Evolutionary conservation across 2,329 filamentous ascomycete species (phyloP), one percentile per base, ranked within the genome.

Genomic region (Trichoderma guizhouense): DNA sequence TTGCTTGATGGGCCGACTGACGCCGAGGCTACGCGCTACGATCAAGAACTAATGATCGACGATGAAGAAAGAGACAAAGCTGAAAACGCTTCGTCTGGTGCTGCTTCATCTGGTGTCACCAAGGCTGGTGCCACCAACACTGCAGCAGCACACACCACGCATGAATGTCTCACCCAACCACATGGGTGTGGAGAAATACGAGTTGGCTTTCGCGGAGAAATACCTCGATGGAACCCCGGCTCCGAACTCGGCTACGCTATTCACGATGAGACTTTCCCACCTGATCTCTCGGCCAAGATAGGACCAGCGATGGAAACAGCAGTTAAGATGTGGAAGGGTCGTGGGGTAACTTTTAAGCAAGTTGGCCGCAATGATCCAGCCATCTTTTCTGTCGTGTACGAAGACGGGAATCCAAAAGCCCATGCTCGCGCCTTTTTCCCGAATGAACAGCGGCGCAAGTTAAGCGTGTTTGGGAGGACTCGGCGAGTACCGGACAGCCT

Each of bases 391-490:
- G 28, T 68, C 32, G 30, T 3, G 1, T 67, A n/a, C 7, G 7
- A 51, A 3, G 0, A 51, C 2, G 6, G 6, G 9, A 1, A 12
- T 5, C 28, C 11, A 14, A 3, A 1, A 2, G 55, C 5, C 5
- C 57, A 36, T 28, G 64, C 64, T 1, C 4, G 9, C 1, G 24
- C 64, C 7, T 67, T 58, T 15, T 14, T 60, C 11, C 53, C 51
- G 1, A 11, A 14, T 8, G 18, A 11, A 3, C 1, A 0, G 5
- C 18, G 1, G 1, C 14, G 63, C 43, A 8, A 26, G 4, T 3
- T 65, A 7, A 3, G 3, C 30, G 30, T 32, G 9, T 32, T 11
- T 32, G 0, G 4, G 3, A 1, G 9, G 8, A 32, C 30, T 11
- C 30, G 1, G 8, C 9, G 9, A 32, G 30, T 1, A 11, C 30